Evolutionary conservation across 441 rosid species (phyloP).

Genomic region (Erysimum pusillum): DNA sequence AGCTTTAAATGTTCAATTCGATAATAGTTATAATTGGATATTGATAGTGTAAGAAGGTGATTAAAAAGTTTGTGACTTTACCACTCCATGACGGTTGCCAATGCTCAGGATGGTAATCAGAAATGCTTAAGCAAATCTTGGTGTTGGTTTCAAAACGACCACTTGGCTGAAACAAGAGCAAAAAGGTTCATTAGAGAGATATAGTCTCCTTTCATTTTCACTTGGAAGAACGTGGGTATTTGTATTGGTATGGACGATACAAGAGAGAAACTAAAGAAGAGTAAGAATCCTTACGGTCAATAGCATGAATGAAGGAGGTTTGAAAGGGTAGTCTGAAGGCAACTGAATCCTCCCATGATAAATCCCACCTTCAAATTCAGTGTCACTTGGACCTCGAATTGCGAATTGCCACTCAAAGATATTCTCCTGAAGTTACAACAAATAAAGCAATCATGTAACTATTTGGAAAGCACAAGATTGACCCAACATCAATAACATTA

Average conservation of each 20-base stretch:
- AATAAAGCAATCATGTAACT: neutral
- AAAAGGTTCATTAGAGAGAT: constrained; percentile 18
- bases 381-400: constrained; percentile 76
- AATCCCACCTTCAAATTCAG: constrained; percentile 95
- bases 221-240: neutral
- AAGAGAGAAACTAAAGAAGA: neutral
- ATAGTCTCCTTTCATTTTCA: neutral
- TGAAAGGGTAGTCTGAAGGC: constrained; percentile 91
- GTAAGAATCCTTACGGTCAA: constrained; percentile 67
- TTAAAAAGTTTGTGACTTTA: constrained; percentile 40
- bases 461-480: neutral
- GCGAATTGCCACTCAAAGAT: constrained; percentile 99
- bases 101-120: constrained; percentile 97
- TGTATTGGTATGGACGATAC: neutral
- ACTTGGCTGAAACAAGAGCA: constrained; percentile 66
- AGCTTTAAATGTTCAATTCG: neutral
- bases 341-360: constrained; percentile 96
- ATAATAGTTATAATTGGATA: neutral
- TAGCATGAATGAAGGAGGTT: constrained; percentile 94
- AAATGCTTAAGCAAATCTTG: constrained; percentile 94
- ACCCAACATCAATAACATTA: neutral
- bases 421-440: constrained; percentile 68
- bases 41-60: neutral
- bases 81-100: constrained; percentile 99
- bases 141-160: constrained; percentile 96